Evolutionary conservation across 108 stramenopile species (phyloP), one percentile per base, ranked within the genome.

Genomic region (Cyclostephanos tholiformis): DNA sequence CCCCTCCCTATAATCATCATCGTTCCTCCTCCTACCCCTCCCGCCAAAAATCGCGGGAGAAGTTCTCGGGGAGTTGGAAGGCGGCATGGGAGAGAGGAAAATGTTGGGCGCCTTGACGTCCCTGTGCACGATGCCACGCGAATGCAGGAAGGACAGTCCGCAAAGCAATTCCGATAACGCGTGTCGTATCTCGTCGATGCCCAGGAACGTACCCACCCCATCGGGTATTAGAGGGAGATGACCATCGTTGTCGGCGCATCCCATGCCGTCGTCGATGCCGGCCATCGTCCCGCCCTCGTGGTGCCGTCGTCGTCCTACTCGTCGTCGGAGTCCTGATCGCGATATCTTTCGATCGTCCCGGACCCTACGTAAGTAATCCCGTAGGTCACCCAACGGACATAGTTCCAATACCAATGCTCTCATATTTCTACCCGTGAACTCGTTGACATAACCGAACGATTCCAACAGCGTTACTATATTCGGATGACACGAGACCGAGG

Each of bases 101-200:
- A 76, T 44, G 55, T 76, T 76, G 19, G 57, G 27, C 20, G 66
- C 69, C 60, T 76, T 76, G 62, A 76, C 46, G 49, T 76, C 75
- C 26, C 75, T 49, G 64, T 76, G 75, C 20, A 76, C 63, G 20
- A 76, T 63, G 22, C 68, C 75, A 12, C 52, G 25, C 6, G 68
- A 62, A 46, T 76, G 75, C 11, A 76, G 44, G 30, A 43, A 71
- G 10, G 75, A 44, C 27, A 76, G 11, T 27, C 75, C 75, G 51
- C 61, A 32, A n/a, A 74, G 44, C 19, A 74, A 32, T 13, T 65
- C 41, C 6, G 43, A 57, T 19, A 57, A 39, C 0, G 56, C 53
- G 44, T 74, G 73, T 19, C 41, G 53, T 58, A 74, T 74, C 35
- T 74, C 73, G 19, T 46, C 8, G 10, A 11, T 29, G 16, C 1